phyloP scores from a whole-genome alignment of 2,329 filamentous ascomycete genomes.

The Ambrosiella beaveri region DNA sequence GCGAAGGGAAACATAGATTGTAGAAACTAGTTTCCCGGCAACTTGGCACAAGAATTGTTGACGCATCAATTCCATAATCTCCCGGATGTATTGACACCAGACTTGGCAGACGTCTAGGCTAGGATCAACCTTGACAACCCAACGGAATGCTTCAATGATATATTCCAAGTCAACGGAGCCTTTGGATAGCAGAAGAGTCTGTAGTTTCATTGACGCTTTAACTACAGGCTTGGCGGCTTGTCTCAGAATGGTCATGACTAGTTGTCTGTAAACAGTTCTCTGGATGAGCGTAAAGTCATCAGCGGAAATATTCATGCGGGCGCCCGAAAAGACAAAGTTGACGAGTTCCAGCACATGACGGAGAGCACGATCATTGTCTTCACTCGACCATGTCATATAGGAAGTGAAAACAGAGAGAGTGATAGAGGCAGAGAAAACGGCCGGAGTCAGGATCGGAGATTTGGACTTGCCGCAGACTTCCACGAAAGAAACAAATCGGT shows the following conservation, averaged over 20 bases:
- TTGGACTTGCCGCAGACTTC: conserved; percentile 38
- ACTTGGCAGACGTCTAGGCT: conserved; percentile 22
- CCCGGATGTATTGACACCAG: conserved; percentile 34
- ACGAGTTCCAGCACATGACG: conserved; percentile 43
- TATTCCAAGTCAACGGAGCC: conserved; percentile 33
- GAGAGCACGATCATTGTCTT: conserved; percentile 46
- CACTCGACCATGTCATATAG: conserved; percentile 50
- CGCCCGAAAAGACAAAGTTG: conserved; percentile 31
- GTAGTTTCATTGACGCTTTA: conserved; percentile 51
- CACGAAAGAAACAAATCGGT: conserved; percentile 26
- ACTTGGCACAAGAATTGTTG: conserved; percentile 40
- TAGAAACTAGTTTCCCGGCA: conserved; percentile 43
- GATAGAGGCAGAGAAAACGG: conserved; percentile 34
- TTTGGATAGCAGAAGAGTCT: conserved; percentile 50
- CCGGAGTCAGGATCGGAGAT: conserved; percentile 25
- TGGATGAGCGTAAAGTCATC: conserved; percentile 24
- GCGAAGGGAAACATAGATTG: conserved; percentile 33
- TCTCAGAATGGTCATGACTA: conserved; percentile 42
- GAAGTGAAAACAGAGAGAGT: conserved; percentile 38
- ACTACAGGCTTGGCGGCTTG: conserved; percentile 45
- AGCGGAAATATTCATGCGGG: conserved; percentile 26
- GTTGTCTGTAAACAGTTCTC: conserved; percentile 29
- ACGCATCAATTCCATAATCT: conserved; percentile 37
- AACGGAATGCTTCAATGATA: conserved; percentile 26
- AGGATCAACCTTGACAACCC: conserved; percentile 18